Base-by-base conservation (phyloP, 805 yeast genomes). In the Hanseniaspora osmophila region DNA sequence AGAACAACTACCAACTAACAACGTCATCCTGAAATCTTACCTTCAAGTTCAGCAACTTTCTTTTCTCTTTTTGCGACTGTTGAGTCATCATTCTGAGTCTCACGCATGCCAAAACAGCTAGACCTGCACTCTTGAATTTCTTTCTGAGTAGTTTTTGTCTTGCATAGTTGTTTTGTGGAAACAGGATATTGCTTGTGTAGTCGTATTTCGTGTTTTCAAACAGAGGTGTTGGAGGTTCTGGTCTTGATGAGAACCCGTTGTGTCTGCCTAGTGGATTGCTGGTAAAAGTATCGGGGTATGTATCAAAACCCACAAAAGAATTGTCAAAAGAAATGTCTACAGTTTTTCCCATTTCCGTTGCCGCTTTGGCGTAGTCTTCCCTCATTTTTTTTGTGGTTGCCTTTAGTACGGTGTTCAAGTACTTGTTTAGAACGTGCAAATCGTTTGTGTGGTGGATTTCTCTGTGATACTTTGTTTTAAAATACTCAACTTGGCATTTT, bases 371-470 rank as follows among this genome's bases (percentile, higher is more conserved):
- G 12, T 55, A 50, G 42, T 61, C 65, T 17, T 55, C 49, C 22
- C 58, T 52, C 30, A 60, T 44, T 38, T 59, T 62, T 33, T 50
- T 54, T 2, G 63, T 54, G 16, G 61, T 52, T 16, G 61, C 59
- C 33, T 53, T 52, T 35, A 62, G 44, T 10, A 61, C 60, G 16
- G 57, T 55, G 43, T 60, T 57, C 43, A 60, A 45, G 41, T 62
- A 62, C 16, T 57, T 58, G 33, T 60, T 60, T 52, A 60, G 54
- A 16, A 59, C 55, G 12, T 49, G 54, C 29, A 60, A 42, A 43
- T 60, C 65, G 44, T 59, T 59, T 44, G 58, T 62, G 33, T 55
- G 58, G 42, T 50, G 52, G 4, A 55, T 58, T 44, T 61, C 65
- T n/a, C 47, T 53, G 41, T 58, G 51, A 40, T 58, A 62, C 42